A percentile compares a stretch with the other conserved stretches of the same genome.
Evolutionary conservation across 179 eudicot species (phyloP).

Genomic region (Amaranthus tricolor): DNA sequence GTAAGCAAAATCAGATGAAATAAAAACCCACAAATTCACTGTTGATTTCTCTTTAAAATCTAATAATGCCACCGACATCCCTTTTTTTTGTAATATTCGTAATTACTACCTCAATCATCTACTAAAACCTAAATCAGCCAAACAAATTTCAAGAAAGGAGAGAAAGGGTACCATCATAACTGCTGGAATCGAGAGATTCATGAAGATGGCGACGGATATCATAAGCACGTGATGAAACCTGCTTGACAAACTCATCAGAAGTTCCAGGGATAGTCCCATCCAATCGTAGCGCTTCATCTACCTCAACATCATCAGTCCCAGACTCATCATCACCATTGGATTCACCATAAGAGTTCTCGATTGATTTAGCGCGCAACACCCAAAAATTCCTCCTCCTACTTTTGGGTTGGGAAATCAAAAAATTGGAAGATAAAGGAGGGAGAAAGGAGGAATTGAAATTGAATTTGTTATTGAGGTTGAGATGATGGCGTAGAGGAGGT

Average conservation of each 20-base stretch:
- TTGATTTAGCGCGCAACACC: conserved; percentile 29
- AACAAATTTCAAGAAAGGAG: background rate
- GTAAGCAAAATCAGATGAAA: background rate
- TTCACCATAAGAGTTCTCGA: conserved; percentile 17
- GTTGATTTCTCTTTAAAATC: background rate
- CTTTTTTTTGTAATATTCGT: background rate
- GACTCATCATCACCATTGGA: conserved; percentile 34
- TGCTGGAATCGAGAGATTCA: conserved; percentile 69
- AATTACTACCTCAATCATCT: background rate
- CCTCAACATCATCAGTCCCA: conserved; percentile 29
- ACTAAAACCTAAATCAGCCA: background rate
- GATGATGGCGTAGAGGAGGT: conserved; percentile 28
- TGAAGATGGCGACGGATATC: conserved; percentile 81
- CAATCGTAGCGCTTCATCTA: conserved; percentile 72
- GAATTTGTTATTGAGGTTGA: conserved; percentile 17
- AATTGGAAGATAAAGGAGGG: conserved; percentile 18
- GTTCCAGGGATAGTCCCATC: conserved; percentile 85
- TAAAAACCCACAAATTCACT: background rate
- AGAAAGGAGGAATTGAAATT: conserved; percentile 15
- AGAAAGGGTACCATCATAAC: conserved; percentile 69
- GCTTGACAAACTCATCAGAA: conserved; percentile 77
- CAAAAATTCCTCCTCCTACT: conserved; percentile 16
- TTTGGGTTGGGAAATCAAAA: background rate
- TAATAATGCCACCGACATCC: background rate
- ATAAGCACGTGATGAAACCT: conserved; percentile 92